Evolutionary conservation across 345 rosid species (phyloP).

Genomic region (Eucalyptus melliodora): DNA sequence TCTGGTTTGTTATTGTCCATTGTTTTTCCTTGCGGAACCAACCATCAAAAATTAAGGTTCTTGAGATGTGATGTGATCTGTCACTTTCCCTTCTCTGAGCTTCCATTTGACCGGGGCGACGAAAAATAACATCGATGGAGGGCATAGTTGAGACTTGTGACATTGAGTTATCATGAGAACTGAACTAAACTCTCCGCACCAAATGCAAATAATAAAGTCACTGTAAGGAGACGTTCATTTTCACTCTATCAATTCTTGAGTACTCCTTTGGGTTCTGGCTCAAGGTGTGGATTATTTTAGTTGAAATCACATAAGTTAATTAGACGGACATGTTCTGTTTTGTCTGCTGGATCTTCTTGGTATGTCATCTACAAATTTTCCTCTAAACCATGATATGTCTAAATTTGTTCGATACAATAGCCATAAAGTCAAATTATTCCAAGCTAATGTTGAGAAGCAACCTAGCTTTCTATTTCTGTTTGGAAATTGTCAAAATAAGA

Average conservation of each 20-base stretch:
- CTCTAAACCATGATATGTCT: not conserved
- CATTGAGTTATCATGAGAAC: not conserved
- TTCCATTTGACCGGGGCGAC: not conserved
- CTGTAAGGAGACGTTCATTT: not conserved
- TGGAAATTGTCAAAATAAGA: not conserved
- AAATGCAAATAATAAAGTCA: not conserved
- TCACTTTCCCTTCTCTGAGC: not conserved
- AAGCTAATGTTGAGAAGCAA: not conserved
- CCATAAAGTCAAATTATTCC: not conserved
- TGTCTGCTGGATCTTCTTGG: not conserved
- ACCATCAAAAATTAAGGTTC: not conserved
- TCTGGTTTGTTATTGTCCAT: not conserved
- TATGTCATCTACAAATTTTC: not conserved
- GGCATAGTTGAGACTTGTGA: not conserved
- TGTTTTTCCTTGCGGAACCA: too few relatives aligned
- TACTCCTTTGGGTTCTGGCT: not conserved
- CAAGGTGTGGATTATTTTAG: not conserved
- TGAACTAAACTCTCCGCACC: not conserved
- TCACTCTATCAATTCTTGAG: not conserved
- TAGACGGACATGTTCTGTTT: not conserved
- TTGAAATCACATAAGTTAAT: not conserved
- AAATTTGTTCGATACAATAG: not conserved
- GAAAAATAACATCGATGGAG: not conserved
- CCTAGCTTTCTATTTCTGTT: not conserved
- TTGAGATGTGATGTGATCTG: not conserved